Percentiles rank a stretch among this genome's conserved stretches.
These are phyloP conservation scores for Lactifluus hygrophoroides DNA, from an alignment of 768 basidiomycete species.

Conservation along the genomic window DNA sequence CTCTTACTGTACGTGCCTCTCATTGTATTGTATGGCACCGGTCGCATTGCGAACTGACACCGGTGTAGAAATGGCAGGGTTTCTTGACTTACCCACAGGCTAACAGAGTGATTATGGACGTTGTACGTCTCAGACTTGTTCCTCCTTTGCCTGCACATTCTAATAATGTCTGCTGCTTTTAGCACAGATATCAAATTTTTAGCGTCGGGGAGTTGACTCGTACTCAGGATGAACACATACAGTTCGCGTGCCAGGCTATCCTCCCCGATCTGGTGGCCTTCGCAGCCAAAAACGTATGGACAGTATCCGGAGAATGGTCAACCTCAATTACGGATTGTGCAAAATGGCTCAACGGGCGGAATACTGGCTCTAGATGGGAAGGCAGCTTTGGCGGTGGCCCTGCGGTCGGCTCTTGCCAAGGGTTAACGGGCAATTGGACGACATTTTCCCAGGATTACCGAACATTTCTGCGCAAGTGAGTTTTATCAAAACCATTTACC, in stretches of 20 bases:
- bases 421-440: conserved; percentile 50
- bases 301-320: conserved; percentile 76
- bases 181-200: conserved; percentile 75
- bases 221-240: conserved; percentile 50
- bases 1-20: conserved; percentile 36
- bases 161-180: not conserved
- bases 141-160: not conserved
- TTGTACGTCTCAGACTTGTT: conserved; percentile 32
- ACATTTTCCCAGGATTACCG: conserved; percentile 58
- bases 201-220: conserved; percentile 46
- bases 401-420: conserved; percentile 52
- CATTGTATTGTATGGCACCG: not conserved
- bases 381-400: conserved; percentile 39
- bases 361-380: conserved; percentile 64
- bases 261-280: conserved; percentile 38
- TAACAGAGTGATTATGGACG: conserved; percentile 59
- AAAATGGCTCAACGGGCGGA: conserved; percentile 70
- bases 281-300: conserved; percentile 54
- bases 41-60: not conserved
- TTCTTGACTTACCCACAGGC: conserved; percentile 47
- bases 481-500: not conserved
- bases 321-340: conserved; percentile 69
- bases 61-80: conserved; percentile 44
- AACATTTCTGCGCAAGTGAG: conserved; percentile 51
- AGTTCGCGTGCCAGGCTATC: conserved; percentile 46